A percentile compares a stretch with the other conserved stretches of the same genome.
Conservation (phyloP, 306 rosid species). For the Crataegus laevigata region DNA sequence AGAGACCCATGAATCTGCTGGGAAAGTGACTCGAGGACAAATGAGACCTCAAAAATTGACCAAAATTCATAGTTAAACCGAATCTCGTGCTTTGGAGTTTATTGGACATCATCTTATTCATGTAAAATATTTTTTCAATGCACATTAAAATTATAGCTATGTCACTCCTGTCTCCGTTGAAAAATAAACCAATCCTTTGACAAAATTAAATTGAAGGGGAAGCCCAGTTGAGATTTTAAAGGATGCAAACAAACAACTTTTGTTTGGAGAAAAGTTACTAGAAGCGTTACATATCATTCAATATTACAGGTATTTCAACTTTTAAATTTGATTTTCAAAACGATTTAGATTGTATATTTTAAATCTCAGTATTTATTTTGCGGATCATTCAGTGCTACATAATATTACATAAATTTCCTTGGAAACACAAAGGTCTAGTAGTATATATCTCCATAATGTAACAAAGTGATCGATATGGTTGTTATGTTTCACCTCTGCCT, state of each 20-base stretch:
- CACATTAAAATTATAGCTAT: background rate
- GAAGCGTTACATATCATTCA: no score
- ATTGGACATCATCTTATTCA: background rate
- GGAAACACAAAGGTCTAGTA: no score
- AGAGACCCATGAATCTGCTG: background rate
- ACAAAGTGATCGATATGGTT: no score
- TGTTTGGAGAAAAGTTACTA: no score
- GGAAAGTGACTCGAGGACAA: background rate
- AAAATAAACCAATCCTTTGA: background rate
- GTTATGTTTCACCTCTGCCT: no score
- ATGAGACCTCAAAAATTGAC: conserved; percentile 2
- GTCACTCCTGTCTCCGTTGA: background rate
- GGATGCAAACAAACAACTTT: background rate
- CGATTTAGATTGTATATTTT: no score
- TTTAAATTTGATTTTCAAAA: no score
- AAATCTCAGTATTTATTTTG: no score
- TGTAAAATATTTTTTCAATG: background rate
- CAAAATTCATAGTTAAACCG: background rate
- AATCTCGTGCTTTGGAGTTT: background rate
- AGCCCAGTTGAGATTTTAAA: background rate
- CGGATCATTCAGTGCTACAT: no score
- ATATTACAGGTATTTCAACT: no score
- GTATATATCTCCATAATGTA: no score
- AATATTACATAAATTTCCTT: no score
- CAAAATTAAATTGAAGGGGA: background rate